Evolutionary conservation across 164 flowering plant genomes (phyloP).

Genomic region (Houttuynia cordata): DNA sequence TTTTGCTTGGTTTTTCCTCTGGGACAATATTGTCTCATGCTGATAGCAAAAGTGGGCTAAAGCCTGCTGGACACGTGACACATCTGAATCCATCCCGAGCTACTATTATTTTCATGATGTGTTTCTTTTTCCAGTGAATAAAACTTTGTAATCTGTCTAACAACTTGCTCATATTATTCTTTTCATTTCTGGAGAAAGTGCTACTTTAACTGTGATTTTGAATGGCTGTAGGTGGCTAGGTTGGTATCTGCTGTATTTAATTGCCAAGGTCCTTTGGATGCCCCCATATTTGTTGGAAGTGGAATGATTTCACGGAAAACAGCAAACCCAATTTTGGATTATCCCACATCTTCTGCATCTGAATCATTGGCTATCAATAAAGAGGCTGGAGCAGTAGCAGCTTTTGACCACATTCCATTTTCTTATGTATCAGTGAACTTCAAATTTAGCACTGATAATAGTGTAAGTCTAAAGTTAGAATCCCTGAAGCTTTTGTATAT

Average conservation of each 20-base stretch:
- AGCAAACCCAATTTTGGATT: constrained; percentile 25
- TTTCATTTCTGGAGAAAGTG: no score
- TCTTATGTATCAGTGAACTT: constrained; percentile 89
- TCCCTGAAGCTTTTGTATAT: no score
- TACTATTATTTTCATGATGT: no score
- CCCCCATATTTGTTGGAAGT: constrained; percentile 92
- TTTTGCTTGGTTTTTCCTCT: no score
- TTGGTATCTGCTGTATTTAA: constrained; percentile 87
- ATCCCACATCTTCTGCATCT: constrained; percentile 51
- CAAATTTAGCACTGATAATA: constrained; percentile 81
- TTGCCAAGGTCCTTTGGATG: constrained; percentile 96
- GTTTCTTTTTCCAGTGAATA: no score
- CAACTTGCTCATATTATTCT: no score
- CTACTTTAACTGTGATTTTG: not conserved
- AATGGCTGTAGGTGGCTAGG: constrained; percentile 72
- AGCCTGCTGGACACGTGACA: no score
- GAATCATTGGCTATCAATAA: constrained; percentile 66
- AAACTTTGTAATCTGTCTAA: no score
- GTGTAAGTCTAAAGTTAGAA: constrained; percentile 42
- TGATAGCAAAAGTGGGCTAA: no score
- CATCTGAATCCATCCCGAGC: no score
- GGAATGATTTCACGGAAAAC: constrained; percentile 80
- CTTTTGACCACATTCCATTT: constrained; percentile 81
- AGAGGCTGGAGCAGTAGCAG: constrained; percentile 98
- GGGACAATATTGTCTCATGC: no score